These are phyloP conservation scores for Wickerhamiella lipophila DNA, from an alignment of 805 yeast species.

Conservation along the genomic window DNA sequence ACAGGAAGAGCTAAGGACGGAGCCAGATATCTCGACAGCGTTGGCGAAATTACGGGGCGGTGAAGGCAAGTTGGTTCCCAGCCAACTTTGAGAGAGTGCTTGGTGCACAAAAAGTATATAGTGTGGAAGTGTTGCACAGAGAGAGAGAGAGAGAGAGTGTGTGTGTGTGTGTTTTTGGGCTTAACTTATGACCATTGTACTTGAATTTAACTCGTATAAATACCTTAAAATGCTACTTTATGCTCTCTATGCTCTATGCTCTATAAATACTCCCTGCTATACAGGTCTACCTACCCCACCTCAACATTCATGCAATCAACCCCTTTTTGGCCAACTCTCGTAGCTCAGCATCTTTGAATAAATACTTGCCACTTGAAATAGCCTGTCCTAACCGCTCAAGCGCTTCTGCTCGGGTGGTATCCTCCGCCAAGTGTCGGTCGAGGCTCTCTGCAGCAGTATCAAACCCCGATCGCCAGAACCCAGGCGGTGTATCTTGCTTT, in stretches of 20 bases:
- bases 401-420: constrained; percentile 27
- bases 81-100: no score
- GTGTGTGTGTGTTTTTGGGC: no score
- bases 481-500: constrained; percentile 41
- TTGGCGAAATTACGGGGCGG: not conserved
- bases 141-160: no score
- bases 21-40: not conserved
- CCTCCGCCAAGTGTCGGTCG: constrained; percentile 30
- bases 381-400: constrained; percentile 13
- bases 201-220: no score
- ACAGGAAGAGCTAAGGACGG: not conserved
- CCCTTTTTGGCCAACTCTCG: constrained; percentile 11
- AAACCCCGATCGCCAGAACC: constrained; percentile 47
- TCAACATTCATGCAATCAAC: not conserved
- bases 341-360: constrained; percentile 13
- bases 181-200: no score
- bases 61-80: not conserved
- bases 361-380: constrained; percentile 10
- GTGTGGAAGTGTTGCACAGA: no score
- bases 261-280: no score
- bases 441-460: constrained; percentile 37
- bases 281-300: no score
- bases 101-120: no score
- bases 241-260: no score
- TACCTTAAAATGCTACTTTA: no score